Percentiles rank a stretch among this genome's conserved stretches.
These are phyloP conservation scores for Thecaphora frezii DNA, from an alignment of 1,284 basidiomycete species.

Conservation along the genomic window DNA sequence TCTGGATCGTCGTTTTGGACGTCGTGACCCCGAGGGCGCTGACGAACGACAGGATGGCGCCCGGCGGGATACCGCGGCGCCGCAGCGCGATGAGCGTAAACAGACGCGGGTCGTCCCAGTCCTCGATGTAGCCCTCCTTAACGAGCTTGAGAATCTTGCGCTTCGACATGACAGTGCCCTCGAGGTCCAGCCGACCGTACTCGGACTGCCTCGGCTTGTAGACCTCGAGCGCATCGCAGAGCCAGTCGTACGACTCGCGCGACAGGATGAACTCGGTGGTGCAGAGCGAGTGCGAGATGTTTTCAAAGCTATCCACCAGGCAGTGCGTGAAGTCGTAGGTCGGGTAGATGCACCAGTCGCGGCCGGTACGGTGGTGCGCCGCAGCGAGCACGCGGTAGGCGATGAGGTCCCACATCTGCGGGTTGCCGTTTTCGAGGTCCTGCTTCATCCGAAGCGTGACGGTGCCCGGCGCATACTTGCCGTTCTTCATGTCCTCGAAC, in stretches of 20 bases:
- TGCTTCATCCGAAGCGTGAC: slow-evolving; percentile 98
- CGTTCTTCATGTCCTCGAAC: slow-evolving; percentile 86
- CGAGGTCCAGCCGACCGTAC: slow-evolving; percentile 86
- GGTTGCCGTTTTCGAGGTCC: slow-evolving; percentile 89
- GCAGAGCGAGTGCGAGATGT: slow-evolving; percentile 92
- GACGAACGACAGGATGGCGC: slow-evolving; percentile 94
- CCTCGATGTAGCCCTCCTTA: slow-evolving; percentile 75
- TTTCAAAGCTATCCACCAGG: slow-evolving; percentile 91
- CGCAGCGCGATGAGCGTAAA: slow-evolving; percentile 96
- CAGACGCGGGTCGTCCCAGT: slow-evolving; percentile 99
- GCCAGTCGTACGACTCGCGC: slow-evolving; percentile 96
- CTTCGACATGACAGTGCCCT: slow-evolving; percentile 97
- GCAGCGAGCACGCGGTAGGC: slow-evolving; percentile 82
- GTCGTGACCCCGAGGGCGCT: slow-evolving; percentile 93
- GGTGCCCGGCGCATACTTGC: slow-evolving; percentile 75
- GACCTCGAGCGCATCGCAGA: slow-evolving; percentile 80
- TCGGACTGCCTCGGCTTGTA: slow-evolving; percentile 92
- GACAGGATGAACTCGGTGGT: slow-evolving; percentile 98
- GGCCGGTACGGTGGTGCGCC: slow-evolving; percentile 90
- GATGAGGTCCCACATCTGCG: slow-evolving; percentile 96
- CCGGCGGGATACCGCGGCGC: slow-evolving; percentile 92
- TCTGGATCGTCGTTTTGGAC: slow-evolving; percentile 88
- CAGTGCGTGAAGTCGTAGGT: slow-evolving; percentile 99
- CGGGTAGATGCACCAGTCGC: slow-evolving; percentile 96
- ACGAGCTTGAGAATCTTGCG: slow-evolving; percentile 97